Base-by-base conservation (phyloP, 192 early-diverging fungal genomes). In the Dissophora ornata region DNA sequence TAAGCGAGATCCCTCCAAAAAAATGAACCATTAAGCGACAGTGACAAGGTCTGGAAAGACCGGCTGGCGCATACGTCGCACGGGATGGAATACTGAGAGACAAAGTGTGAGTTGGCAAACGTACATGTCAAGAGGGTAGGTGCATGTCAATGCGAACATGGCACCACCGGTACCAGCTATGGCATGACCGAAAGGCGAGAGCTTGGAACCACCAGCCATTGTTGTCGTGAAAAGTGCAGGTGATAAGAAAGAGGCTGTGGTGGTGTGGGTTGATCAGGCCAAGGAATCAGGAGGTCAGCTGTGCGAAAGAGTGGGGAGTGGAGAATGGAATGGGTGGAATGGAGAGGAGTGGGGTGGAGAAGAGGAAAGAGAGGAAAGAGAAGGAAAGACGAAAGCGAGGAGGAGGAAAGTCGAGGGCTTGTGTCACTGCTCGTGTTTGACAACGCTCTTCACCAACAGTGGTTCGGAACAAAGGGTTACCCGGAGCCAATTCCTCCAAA, bases 91-190 rank as follows among this genome's bases (percentile, higher is more conserved):
- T n/a, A n/a, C n/a, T n/a, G n/a, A 38, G 36, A 13, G 36, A 13
- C 36, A 13, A 38, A 13, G 36, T 38, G 36, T 38, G 36, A 13
- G 82, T 82, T 28, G 57, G 30, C 25, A 18, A 46, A 82, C 89
- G 82, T 84, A 96, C 93, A 96, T 97, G 80, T 99, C 97, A 25
- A 98, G 89, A 15, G 97, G 97, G 82, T 97, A 99, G 38, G 95
- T 93, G 42, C 95, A 81, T 24, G 91, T 83, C 70, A 97, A 89
- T 18, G 97, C 96, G 52, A 97, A 91, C 66, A 95, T 92, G 18
- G 96, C 94, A 53, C 96, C 95, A 29, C 91, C 84, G 11, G 96
- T 90, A 15, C 97, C 97, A 16, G 97, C 90, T 38, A 93, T 85
- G 9, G 97, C 97, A 77, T 99, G 93, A 19, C 92, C 95, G 46